phyloP scores from a whole-genome alignment of 805 yeast species.

The Saccharomycopsis oosterbeekiorum region DNA sequence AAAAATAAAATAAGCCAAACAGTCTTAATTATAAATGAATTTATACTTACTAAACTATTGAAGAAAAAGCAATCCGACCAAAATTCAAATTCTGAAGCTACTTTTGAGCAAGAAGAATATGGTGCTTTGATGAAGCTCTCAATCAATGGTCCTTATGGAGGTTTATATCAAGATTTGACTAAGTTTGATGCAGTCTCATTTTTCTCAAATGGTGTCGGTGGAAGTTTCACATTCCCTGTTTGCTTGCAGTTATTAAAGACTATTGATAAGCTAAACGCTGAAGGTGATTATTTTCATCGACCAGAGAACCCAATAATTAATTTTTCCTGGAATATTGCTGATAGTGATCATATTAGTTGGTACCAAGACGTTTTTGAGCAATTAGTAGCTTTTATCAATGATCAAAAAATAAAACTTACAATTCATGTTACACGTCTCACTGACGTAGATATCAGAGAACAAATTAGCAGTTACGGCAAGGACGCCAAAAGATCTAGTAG shows the following conservation, averaged over 20 bases:
- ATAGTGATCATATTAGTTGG: constrained; percentile 27
- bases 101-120: constrained; percentile 1
- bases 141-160: constrained; percentile 40
- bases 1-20: neutral
- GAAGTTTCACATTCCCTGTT: constrained; percentile 36
- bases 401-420: constrained; percentile 21
- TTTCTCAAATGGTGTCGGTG: constrained; percentile 38
- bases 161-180: constrained; percentile 31
- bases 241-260: constrained; percentile 31
- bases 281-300: constrained; percentile 28
- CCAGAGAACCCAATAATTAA: constrained; percentile 25
- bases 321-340: constrained; percentile 29
- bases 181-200: constrained; percentile 33
- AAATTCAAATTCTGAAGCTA: neutral
- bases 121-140: constrained; percentile 25
- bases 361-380: constrained; percentile 28
- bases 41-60: neutral
- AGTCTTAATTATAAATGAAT: too few relatives aligned
- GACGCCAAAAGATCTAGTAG: neutral
- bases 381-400: constrained; percentile 20
- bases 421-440: constrained; percentile 24
- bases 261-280: constrained; percentile 18
- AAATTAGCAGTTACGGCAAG: neutral
- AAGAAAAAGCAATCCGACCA: neutral
- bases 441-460: neutral